Evolutionary conservation across 768 basidiomycete species (phyloP), one percentile per base, ranked within the genome.

Genomic region (Suillus americanus): DNA sequence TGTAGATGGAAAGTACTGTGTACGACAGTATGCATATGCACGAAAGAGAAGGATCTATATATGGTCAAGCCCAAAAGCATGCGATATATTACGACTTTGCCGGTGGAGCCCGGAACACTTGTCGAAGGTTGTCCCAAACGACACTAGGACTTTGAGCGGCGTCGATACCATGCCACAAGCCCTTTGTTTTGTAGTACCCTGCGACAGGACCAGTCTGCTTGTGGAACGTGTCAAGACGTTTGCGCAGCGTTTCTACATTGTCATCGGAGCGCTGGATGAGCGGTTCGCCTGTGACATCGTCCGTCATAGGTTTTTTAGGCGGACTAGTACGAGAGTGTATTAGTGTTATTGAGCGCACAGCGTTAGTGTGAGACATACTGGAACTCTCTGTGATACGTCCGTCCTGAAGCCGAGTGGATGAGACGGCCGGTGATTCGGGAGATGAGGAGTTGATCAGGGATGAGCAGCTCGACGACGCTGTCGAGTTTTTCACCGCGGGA

Each of bases 221-320:
- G 82, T 99, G 97, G 83, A 90, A 99, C n/a, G 92, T 87, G 3
- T 77, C 70, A 63, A 99, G 83, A 48, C 97, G 91, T 79, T 95
- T 97, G 70, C 88, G 86, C 61, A 99, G 85, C 14, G 96, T 94
- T 77, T 97, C 94, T 66, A 95, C 93, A 69, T 98, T 99, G 81
- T 99, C 97, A 77, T 99, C 97, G 10, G 95, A 95, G 67, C 97
- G 91, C 77, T 98, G 97, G 72, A 97, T 90, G 69, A 99, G 87
- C 43, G 95, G 93, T 79, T 99, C 97, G 64, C 97, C 97, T 4
- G 95, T 92, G 41, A 92, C 82, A 77, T 99, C 97, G 79, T 99
- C 97, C 23, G 84, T 83, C 83, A 94, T 91, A n/a, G 88, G 71
- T 79, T 97, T 98, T 85, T 98, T 99, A 37, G 97, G 97, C 6